Percentiles rank a stretch among this genome's conserved stretches.
phyloP scores from a whole-genome alignment of 2,329 filamentous ascomycete genomes.

The Fusarium succisae region DNA sequence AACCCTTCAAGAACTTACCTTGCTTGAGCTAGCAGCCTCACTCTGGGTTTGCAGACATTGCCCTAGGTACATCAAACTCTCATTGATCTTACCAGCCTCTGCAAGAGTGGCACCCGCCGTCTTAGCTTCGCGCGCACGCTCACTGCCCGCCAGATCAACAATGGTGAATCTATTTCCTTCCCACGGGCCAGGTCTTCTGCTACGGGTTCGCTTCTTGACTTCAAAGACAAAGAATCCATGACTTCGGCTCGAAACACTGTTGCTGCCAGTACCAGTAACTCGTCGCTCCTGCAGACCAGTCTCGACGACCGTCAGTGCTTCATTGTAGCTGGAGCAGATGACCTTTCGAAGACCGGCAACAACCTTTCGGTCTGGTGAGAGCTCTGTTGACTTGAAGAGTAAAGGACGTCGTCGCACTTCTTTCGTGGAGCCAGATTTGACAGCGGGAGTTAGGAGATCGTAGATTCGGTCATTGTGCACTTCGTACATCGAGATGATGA shows the following conservation, averaged over 20 bases:
- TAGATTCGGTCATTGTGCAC: slow-evolving; percentile 99
- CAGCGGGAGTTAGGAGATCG: slow-evolving; percentile 79
- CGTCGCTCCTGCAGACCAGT: slow-evolving; percentile 86
- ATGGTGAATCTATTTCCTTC: slow-evolving; percentile 82
- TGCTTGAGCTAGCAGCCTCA: slow-evolving; percentile 76
- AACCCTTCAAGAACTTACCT: slow-evolving; percentile 59
- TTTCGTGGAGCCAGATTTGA: slow-evolving; percentile 69
- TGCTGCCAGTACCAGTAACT: slow-evolving; percentile 90
- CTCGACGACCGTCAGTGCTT: slow-evolving; percentile 90
- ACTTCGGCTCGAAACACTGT: slow-evolving; percentile 89
- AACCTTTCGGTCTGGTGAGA: slow-evolving; percentile 89
- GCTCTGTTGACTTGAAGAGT: slow-evolving; percentile 91
- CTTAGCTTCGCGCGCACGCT: slow-evolving; percentile 91
- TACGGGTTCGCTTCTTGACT: slow-evolving; percentile 78
- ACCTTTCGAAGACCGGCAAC: slow-evolving; percentile 93
- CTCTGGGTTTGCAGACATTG: slow-evolving; percentile 97
- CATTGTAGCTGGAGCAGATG: slow-evolving; percentile 81
- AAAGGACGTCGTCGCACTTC: slow-evolving; percentile 80
- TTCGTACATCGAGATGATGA: slow-evolving; percentile 97
- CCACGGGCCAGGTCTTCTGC: slow-evolving; percentile 68
- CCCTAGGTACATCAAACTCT: slow-evolving; percentile 96
- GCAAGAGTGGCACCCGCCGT: slow-evolving; percentile 91
- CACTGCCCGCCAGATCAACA: slow-evolving; percentile 92
- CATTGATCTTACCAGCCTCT: slow-evolving; percentile 98
- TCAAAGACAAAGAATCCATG: slow-evolving; percentile 98